Evolutionary conservation across 305 asterid species (phyloP).

Genomic region (Andrographis paniculata): DNA sequence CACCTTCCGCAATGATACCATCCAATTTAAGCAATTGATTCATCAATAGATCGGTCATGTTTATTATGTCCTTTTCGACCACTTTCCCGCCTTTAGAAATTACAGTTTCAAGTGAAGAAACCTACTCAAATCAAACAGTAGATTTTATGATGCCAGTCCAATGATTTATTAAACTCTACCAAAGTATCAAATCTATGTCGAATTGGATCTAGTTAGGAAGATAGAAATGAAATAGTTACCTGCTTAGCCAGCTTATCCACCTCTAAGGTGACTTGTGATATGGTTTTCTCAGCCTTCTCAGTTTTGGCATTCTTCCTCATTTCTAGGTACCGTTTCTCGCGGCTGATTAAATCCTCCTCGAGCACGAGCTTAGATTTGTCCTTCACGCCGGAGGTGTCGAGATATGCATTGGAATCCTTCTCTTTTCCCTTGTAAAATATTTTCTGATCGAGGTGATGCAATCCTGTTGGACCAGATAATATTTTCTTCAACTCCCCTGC

Average conservation of each 20-base stretch:
- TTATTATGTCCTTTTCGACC: slow-evolving; percentile 45
- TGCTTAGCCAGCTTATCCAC: slow-evolving; percentile 47
- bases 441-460: slow-evolving; percentile 89
- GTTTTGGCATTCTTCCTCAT: slow-evolving; percentile 34
- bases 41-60: slow-evolving; percentile 64
- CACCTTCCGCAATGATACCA: slow-evolving; percentile 55
- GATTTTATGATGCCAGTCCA: neutral
- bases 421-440: slow-evolving; percentile 72
- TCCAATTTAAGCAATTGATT: slow-evolving; percentile 70
- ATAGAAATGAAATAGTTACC: slow-evolving; percentile 31
- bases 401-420: slow-evolving; percentile 69
- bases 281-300: slow-evolving; percentile 38
- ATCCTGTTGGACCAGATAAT: slow-evolving; percentile 72
- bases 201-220: neutral
- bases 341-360: slow-evolving; percentile 70
- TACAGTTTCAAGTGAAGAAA: slow-evolving; percentile 56
- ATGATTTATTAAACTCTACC: neutral
- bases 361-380: slow-evolving; percentile 75
- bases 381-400: slow-evolving; percentile 65
- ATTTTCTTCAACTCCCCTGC: slow-evolving; percentile 86
- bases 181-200: neutral
- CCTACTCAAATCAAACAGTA: slow-evolving; percentile 32
- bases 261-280: slow-evolving; percentile 42
- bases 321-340: slow-evolving; percentile 38
- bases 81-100: slow-evolving; percentile 60